A percentile compares a stretch with the other conserved stretches of the same genome.
Evolutionary conservation across 192 early-diverging fungal genomes (phyloP).

Genomic region (Thoreauomyces humboldtii): DNA sequence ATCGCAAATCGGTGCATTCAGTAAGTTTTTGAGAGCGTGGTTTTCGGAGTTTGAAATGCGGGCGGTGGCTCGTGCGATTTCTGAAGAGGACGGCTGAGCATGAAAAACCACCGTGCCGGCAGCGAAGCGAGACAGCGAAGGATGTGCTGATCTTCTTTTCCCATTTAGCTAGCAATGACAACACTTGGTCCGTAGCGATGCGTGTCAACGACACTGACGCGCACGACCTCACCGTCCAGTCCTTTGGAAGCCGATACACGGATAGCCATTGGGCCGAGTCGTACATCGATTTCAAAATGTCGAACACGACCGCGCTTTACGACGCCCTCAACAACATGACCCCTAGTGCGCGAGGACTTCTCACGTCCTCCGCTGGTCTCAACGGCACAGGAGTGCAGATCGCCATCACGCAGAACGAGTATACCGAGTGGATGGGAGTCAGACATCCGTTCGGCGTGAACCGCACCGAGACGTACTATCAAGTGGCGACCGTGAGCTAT

Average conservation of each 20-base stretch:
- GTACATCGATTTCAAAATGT: background rate
- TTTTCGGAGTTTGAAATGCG: background rate
- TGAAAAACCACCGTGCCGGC: no score
- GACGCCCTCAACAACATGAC: background rate
- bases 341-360: background rate
- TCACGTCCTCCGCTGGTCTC: background rate
- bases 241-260: background rate
- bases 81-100: background rate
- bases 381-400: slow-evolving; percentile 2
- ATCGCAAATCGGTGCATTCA: background rate
- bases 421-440: background rate
- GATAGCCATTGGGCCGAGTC: background rate
- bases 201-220: background rate
- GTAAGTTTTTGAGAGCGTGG: background rate
- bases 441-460: background rate
- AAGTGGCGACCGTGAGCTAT: background rate
- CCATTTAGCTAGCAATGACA: background rate
- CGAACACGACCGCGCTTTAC: background rate
- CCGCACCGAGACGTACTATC: background rate
- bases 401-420: background rate
- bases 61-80: no score
- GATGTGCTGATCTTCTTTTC: no score
- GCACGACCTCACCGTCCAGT: background rate
- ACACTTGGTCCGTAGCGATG: background rate
- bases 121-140: no score